Conservation (phyloP, 2,329 filamentous ascomycete genomes). For the Penicillium sp. region DNA sequence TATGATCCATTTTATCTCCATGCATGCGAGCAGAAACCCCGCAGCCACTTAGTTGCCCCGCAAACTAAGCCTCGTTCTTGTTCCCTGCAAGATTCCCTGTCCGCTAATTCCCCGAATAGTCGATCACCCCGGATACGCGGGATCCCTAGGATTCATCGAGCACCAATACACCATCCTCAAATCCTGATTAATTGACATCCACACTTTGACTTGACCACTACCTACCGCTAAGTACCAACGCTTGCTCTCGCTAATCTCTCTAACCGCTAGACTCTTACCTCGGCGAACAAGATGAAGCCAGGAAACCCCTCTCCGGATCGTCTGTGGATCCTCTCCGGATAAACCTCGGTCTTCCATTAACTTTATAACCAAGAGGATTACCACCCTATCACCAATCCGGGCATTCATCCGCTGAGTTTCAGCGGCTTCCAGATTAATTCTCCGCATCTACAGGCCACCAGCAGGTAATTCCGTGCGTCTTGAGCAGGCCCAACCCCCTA, state of each 20-base stretch:
- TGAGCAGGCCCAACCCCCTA: background rate
- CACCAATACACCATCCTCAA: background rate
- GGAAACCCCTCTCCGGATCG: background rate
- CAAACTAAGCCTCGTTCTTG: background rate
- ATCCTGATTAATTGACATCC: background rate
- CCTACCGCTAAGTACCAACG: background rate
- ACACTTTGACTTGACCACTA: background rate
- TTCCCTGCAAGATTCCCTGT: background rate
- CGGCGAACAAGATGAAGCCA: background rate
- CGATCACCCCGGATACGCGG: background rate
- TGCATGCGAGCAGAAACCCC: background rate
- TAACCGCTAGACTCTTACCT: background rate
- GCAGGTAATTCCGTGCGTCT: background rate
- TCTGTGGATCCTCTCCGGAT: constrained; percentile 14
- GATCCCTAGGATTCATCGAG: background rate
- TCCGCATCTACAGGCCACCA: background rate
- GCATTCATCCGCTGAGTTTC: constrained; percentile 12
- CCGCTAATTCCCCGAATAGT: background rate
- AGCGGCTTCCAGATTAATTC: constrained; percentile 5
- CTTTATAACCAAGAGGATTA: background rate
- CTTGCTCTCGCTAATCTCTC: background rate
- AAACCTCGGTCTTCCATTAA: constrained; percentile 18
- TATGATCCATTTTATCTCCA: background rate
- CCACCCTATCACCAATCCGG: constrained; percentile 11
- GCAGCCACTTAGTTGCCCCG: background rate